Conservation (phyloP, 306 rosid genomes). For the Malus fusca region DNA sequence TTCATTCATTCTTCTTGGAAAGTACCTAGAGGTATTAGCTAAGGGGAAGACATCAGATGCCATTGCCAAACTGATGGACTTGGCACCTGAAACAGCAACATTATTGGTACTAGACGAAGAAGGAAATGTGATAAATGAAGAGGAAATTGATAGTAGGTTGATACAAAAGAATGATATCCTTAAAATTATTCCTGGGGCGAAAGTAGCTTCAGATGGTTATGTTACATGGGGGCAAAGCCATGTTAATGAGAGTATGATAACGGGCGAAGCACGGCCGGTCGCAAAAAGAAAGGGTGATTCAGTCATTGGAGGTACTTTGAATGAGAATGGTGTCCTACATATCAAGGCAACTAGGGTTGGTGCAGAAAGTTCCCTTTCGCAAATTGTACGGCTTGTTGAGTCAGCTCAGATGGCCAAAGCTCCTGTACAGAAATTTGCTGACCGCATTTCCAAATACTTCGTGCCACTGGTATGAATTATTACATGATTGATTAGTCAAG, state of each 20-base stretch:
- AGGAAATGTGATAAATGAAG: slow-evolving; percentile 38
- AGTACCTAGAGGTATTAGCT: slow-evolving; percentile 66
- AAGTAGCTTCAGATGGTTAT: slow-evolving; percentile 70
- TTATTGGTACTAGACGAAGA: slow-evolving; percentile 32
- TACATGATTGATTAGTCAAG: not conserved
- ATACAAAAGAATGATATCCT: slow-evolving; percentile 67
- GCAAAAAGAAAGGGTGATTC: slow-evolving; percentile 46
- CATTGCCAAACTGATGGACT: slow-evolving; percentile 64
- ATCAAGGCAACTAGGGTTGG: slow-evolving; percentile 77
- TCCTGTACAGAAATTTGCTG: slow-evolving; percentile 81
- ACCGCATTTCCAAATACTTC: slow-evolving; percentile 67
- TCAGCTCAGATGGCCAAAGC: slow-evolving; percentile 94
- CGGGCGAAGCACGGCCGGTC: slow-evolving; percentile 69
- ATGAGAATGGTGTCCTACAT: slow-evolving; percentile 79
- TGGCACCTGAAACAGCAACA: slow-evolving; percentile 56
- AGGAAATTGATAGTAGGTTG: slow-evolving; percentile 52
- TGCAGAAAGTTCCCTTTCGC: slow-evolving; percentile 72
- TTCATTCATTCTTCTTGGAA: slow-evolving; percentile 56
- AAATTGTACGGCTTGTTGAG: slow-evolving; percentile 82
- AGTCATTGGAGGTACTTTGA: slow-evolving; percentile 80
- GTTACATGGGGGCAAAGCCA: slow-evolving; percentile 70
- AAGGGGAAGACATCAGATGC: slow-evolving; percentile 65
- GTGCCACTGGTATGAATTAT: slow-evolving; percentile 53
- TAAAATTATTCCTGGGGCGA: slow-evolving; percentile 59
- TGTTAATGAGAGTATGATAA: slow-evolving; percentile 84